These are phyloP conservation scores for Pseudopithomyces maydicus DNA, from an alignment of 2,329 filamentous ascomycete genomes.

Conservation along the genomic window DNA sequence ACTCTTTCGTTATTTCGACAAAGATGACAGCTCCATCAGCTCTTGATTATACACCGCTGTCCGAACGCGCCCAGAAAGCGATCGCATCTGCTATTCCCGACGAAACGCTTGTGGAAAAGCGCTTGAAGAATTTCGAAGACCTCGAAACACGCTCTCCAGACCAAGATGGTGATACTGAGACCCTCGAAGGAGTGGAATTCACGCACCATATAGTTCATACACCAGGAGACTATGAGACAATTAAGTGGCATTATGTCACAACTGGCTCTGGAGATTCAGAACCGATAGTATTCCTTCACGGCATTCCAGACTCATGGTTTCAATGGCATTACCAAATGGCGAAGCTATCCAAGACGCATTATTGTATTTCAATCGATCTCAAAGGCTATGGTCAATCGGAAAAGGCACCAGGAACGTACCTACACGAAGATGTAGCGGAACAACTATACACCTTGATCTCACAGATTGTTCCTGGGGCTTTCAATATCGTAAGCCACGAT, in stretches of 20 bases:
- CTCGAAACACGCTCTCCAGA: neutral
- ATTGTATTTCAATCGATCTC: neutral
- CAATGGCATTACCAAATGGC: constrained; percentile 1
- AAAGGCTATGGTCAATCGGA: neutral
- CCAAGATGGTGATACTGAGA: neutral
- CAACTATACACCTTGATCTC: neutral
- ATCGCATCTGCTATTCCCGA: neutral
- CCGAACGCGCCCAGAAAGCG: neutral
- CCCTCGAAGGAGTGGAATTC: neutral
- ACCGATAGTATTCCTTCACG: neutral
- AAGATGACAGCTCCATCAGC: neutral
- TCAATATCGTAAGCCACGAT: neutral
- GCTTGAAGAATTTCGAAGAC: neutral
- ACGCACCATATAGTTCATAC: neutral
- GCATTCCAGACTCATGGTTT: neutral
- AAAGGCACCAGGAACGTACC: neutral
- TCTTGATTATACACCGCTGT: neutral
- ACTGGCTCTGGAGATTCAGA: neutral
- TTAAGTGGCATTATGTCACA: neutral
- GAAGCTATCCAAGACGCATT: neutral
- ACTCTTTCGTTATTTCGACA: neutral
- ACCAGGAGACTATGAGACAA: neutral
- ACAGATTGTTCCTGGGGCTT: neutral
- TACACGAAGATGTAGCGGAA: neutral
- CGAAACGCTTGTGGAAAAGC: neutral